phyloP scores from a whole-genome alignment of 768 basidiomycete species.

The Pulveroboletus frians region DNA sequence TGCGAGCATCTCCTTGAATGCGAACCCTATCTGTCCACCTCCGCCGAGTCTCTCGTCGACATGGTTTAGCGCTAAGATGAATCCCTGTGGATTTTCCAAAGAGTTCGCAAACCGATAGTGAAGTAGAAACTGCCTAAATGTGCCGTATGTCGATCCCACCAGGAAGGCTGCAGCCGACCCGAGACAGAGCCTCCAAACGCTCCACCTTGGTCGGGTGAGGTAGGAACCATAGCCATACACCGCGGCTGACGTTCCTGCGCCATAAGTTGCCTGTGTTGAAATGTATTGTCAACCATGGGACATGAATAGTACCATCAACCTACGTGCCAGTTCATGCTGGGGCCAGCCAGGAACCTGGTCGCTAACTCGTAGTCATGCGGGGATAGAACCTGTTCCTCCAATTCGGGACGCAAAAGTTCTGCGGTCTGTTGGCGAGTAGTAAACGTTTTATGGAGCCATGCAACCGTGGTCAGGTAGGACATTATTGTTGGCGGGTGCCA shows the following conservation, averaged over 20 bases:
- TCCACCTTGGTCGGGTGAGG: constrained; percentile 28
- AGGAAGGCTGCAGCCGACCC: constrained; percentile 22
- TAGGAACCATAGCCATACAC: constrained; percentile 24
- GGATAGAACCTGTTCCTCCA: constrained; percentile 26
- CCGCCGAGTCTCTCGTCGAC: constrained; percentile 31
- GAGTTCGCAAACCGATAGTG: constrained; percentile 29
- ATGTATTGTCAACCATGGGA: constrained; percentile 1
- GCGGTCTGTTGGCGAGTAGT: constrained; percentile 31
- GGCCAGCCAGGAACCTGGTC: constrained; percentile 47
- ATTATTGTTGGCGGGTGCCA: constrained; percentile 3
- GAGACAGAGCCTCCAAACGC: constrained; percentile 21
- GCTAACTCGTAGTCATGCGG: constrained; percentile 54
- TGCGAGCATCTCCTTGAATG: constrained; percentile 21
- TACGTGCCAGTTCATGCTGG: constrained; percentile 42
- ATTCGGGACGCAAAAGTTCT: constrained; percentile 29
- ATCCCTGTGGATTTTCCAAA: constrained; percentile 28
- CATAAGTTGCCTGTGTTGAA: constrained; percentile 18
- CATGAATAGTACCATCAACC: not conserved
- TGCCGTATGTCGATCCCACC: constrained; percentile 32
- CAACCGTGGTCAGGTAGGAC: constrained; percentile 26
- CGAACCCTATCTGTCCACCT: constrained; percentile 24
- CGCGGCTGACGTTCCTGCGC: constrained; percentile 19
- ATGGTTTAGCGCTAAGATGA: constrained; percentile 28
- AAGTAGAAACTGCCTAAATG: constrained; percentile 25
- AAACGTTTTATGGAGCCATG: constrained; percentile 45